Evolutionary conservation across 2,329 filamentous ascomycete species (phyloP).

Genomic region (Drechslera avenae): DNA sequence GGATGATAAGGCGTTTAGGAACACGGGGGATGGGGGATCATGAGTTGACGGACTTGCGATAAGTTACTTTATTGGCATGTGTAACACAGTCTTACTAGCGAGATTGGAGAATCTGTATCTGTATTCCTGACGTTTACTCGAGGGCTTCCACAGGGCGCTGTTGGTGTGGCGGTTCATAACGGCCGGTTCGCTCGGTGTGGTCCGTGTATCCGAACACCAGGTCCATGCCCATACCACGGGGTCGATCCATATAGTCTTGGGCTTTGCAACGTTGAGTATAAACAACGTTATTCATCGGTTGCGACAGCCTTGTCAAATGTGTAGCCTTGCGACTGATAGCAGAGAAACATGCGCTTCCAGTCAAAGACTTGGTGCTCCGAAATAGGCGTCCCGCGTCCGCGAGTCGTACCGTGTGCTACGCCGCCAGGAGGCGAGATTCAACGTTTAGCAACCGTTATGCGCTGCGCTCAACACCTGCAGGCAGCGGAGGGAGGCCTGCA

Average conservation of each 20-base stretch:
- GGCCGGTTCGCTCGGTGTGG: constrained; percentile 24
- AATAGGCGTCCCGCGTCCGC: background rate
- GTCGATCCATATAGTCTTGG: background rate
- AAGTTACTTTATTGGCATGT: constrained; percentile 30
- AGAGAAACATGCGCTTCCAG: background rate
- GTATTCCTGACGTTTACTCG: constrained; percentile 24
- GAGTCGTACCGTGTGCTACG: constrained; percentile 2
- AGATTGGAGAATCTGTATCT: constrained; percentile 16
- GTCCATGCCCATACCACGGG: constrained; percentile 10
- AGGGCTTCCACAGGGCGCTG: constrained; percentile 18
- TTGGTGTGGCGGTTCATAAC: constrained; percentile 17
- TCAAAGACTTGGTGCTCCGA: background rate
- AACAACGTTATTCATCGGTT: background rate
- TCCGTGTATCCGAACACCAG: constrained; percentile 34
- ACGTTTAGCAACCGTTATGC: background rate
- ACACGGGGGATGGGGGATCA: constrained; percentile 22
- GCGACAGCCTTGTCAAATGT: background rate
- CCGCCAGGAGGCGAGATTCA: background rate
- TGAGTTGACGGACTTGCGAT: constrained; percentile 13
- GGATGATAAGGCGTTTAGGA: constrained; percentile 28
- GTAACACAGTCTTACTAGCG: constrained; percentile 14
- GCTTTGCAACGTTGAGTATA: background rate
- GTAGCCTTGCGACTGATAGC: background rate
- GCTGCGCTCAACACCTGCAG: background rate
- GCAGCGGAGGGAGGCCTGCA: background rate